Conservation (phyloP, 73 alveolate genomes). For the Symbiodinium natans region DNA sequence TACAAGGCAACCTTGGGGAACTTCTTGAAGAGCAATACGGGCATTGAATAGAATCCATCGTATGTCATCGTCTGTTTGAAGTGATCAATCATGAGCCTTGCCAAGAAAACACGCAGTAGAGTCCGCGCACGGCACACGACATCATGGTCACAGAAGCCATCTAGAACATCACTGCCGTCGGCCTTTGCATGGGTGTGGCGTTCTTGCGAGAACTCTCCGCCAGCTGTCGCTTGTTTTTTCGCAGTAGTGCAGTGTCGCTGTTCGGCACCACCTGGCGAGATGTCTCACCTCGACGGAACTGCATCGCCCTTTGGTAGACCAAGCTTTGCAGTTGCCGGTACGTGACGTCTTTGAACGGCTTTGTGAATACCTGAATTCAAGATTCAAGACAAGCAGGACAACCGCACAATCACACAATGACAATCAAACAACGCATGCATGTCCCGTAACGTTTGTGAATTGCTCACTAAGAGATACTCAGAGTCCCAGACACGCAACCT, state of each 20-base stretch:
- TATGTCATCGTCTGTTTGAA: background rate
- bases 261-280: background rate
- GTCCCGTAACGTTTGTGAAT: too few relatives aligned
- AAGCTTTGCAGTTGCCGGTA: background rate
- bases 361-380: background rate
- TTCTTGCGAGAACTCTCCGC: background rate
- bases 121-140: too few relatives aligned
- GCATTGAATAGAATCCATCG: conserved; percentile 22
- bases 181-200: background rate
- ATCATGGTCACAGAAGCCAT: too few relatives aligned
- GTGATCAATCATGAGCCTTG: conserved; percentile 31
- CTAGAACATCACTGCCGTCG: too few relatives aligned
- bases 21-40: background rate
- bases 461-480: background rate
- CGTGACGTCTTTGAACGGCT: background rate
- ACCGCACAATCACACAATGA: too few relatives aligned
- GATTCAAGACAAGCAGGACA: too few relatives aligned
- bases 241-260: background rate
- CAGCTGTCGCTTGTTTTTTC: conserved; percentile 30
- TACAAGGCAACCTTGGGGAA: background rate
- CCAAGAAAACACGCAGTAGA: background rate
- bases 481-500: background rate
- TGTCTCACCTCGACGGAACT: background rate
- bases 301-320: conserved; percentile 39
- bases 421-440: too few relatives aligned